Evolutionary conservation across 805 yeast species (phyloP).

Genomic region (Cyberlindnera samutprakarnensis): DNA sequence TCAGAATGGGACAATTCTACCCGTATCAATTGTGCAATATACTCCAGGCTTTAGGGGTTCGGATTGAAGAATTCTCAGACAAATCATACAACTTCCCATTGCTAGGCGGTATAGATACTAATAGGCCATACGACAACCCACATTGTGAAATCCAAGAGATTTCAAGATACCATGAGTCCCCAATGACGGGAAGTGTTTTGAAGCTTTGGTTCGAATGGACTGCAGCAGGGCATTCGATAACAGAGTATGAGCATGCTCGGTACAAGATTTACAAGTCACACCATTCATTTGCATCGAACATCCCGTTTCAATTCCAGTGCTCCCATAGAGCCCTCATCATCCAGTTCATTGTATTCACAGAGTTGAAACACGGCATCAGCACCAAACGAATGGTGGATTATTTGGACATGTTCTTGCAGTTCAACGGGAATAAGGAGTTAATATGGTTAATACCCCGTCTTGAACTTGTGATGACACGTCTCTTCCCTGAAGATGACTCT

Average conservation of each 20-base stretch:
- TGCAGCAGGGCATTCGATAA: neutral
- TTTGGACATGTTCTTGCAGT: constrained; percentile 1
- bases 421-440: constrained; percentile 2
- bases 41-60: too few species aligned
- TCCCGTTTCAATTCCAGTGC: constrained; percentile 1
- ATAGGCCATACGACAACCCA: too few species aligned
- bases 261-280: neutral
- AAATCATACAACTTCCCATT: too few species aligned
- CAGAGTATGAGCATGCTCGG: constrained; percentile 1
- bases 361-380: neutral
- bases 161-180: constrained; percentile 1
- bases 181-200: neutral
- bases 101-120: too few species aligned
- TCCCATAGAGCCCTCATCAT: neutral
- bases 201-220: constrained; percentile 1
- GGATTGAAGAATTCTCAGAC: too few species aligned
- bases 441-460: constrained; percentile 1
- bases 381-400: constrained; percentile 1
- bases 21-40: too few species aligned
- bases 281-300: neutral
- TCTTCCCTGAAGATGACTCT: neutral
- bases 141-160: too few species aligned
- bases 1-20: too few species aligned
- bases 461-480: neutral
- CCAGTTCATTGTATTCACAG: neutral